These are phyloP conservation scores for Psidium friedrichsthalianum DNA, from an alignment of 345 rosid species.

Conservation along the genomic window DNA sequence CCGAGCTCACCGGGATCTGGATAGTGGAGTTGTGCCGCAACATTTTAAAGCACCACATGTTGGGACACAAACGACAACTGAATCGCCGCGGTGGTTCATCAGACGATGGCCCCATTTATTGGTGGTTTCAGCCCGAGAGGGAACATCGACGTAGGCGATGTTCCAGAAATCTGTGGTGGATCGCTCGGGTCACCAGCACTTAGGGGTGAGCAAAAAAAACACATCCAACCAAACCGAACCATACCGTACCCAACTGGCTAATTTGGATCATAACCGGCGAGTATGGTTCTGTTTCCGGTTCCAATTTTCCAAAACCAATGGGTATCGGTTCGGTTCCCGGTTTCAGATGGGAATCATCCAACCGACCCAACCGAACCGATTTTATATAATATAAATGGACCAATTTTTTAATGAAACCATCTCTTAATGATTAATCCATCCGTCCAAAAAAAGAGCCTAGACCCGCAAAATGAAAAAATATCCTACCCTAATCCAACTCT, in stretches of 20 bases:
- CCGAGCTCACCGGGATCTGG: too few relatives aligned
- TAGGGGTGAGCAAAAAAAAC: too few relatives aligned
- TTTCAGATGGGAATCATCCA: too few relatives aligned
- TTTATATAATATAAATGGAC: slow-evolving; percentile 26
- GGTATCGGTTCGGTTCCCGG: too few relatives aligned
- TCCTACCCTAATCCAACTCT: too few relatives aligned
- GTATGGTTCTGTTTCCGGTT: too few relatives aligned
- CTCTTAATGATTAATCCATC: neutral
- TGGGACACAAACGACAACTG: neutral
- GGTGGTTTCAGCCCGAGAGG: neutral
- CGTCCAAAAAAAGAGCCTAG: neutral
- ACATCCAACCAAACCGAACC: too few relatives aligned
- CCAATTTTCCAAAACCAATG: too few relatives aligned
- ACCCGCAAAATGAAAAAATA: too few relatives aligned
- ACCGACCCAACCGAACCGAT: too few relatives aligned
- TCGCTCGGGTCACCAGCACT: neutral
- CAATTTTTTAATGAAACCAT: neutral
- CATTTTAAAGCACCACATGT: neutral
- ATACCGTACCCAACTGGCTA: too few relatives aligned
- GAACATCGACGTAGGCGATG: neutral
- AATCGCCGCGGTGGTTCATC: neutral
- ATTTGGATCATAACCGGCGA: accelerated
- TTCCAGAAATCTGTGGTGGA: neutral
- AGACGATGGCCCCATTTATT: neutral
- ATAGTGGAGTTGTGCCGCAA: neutral